Conservation (phyloP, 2,329 filamentous ascomycete species). For the Fusarium hostae region DNA sequence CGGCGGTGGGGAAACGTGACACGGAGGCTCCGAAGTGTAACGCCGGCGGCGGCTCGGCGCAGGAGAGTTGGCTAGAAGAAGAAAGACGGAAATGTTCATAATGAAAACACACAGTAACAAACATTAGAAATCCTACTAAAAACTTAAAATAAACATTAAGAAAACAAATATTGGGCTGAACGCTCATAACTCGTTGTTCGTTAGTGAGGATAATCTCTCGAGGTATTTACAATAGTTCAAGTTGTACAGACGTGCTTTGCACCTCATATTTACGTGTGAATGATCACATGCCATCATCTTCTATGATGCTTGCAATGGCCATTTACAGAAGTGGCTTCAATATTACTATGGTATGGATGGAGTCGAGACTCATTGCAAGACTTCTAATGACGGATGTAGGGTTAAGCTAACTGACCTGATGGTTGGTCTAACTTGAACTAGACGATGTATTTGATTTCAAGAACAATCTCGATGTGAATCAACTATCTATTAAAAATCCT, state of each 20-base stretch:
- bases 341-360: not conserved
- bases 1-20: slow-evolving; percentile 19
- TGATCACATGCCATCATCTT: not conserved
- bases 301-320: not conserved
- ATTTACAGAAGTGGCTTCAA: not conserved
- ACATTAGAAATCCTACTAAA: not conserved
- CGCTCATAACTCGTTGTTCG: too few species aligned
- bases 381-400: not conserved
- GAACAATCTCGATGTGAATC: not conserved
- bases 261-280: not conserved
- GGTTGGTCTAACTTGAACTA: not conserved
- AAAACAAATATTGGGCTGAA: not conserved
- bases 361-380: too few species aligned
- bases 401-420: not conserved
- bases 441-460: not conserved
- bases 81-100: not conserved
- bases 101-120: not conserved
- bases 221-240: too few species aligned
- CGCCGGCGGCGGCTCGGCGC: slow-evolving; percentile 24
- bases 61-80: not conserved
- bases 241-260: not conserved
- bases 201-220: too few species aligned
- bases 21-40: slow-evolving; percentile 32
- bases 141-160: not conserved
- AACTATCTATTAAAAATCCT: not conserved